A percentile compares a stretch with the other conserved stretches of the same genome.
These are phyloP conservation scores for Ceriops tagal DNA, from an alignment of 345 rosid genomes.

Conservation along the genomic window DNA sequence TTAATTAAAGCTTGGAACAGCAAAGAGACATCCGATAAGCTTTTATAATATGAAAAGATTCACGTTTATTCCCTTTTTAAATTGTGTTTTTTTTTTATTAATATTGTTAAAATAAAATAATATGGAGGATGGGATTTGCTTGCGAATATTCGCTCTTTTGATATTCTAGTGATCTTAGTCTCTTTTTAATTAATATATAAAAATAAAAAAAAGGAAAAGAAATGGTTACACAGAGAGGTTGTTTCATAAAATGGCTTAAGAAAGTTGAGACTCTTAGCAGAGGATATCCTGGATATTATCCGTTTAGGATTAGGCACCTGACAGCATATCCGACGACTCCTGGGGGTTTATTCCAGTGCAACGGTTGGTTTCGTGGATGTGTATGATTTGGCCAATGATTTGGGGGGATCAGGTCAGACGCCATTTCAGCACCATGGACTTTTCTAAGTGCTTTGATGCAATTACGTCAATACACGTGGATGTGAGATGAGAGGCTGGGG, in stretches of 20 bases:
- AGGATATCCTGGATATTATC: constrained; percentile 32
- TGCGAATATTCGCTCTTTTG: constrained; percentile 33
- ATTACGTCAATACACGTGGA: too few species aligned
- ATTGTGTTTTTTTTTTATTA: not conserved
- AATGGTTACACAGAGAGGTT: not conserved
- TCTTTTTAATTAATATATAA: too few species aligned
- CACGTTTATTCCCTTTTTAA: too few species aligned
- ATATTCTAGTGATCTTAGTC: not conserved
- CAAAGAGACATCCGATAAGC: not conserved
- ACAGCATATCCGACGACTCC: constrained; percentile 45
- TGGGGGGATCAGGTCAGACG: not conserved
- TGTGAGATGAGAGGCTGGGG: too few species aligned
- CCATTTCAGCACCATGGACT: not conserved
- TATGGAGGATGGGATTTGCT: constrained; percentile 16
- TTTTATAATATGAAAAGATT: not conserved
- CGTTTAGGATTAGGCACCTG: not conserved
- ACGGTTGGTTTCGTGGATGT: not conserved
- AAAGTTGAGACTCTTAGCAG: not conserved
- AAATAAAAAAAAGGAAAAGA: too few species aligned
- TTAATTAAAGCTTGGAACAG: not conserved
- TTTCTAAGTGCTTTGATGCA: too few species aligned
- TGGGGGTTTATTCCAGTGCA: constrained; percentile 24
- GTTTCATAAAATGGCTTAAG: not conserved
- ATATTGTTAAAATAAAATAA: too few species aligned
- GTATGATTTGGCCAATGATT: too few species aligned